phyloP scores from a whole-genome alignment of 1,139 yeast genomes.

The Taphrina flavorubra region DNA sequence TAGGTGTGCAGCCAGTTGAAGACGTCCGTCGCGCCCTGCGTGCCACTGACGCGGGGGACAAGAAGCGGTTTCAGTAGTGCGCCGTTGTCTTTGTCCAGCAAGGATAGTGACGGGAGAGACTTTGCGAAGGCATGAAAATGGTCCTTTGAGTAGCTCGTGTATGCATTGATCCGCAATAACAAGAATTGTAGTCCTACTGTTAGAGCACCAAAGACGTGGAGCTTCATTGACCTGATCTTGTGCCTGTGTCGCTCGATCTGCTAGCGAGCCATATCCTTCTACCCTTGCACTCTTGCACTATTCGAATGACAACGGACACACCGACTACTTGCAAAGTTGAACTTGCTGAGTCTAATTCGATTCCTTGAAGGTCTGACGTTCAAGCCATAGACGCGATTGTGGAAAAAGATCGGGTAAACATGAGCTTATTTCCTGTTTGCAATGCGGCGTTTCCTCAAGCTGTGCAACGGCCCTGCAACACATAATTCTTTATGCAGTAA shows the following conservation, averaged over 20 bases:
- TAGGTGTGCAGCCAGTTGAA: slow-evolving; percentile 48
- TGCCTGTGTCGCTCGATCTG: too few species aligned
- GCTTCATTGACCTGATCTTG: neutral
- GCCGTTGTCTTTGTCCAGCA: slow-evolving; percentile 41
- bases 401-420: neutral
- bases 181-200: neutral
- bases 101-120: slow-evolving; percentile 41
- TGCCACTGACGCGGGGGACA: slow-evolving; percentile 57
- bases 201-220: neutral
- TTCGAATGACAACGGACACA: too few species aligned
- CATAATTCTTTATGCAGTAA: too few species aligned
- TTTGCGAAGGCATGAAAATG: slow-evolving; percentile 10
- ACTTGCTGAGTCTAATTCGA: too few species aligned
- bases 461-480: neutral
- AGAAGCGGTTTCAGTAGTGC: slow-evolving; percentile 50
- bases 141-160: slow-evolving; percentile 19
- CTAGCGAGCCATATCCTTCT: too few species aligned
- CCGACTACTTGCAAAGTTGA: too few species aligned
- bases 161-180: slow-evolving; percentile 2
- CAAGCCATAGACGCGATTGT: slow-evolving; percentile 4
- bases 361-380: neutral
- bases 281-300: too few species aligned
- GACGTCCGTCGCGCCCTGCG: slow-evolving; percentile 48
- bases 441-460: neutral
- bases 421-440: slow-evolving; percentile 13